These are phyloP conservation scores for Candida sphagnicola DNA, from an alignment of 805 yeast species.

Conservation along the genomic window DNA sequence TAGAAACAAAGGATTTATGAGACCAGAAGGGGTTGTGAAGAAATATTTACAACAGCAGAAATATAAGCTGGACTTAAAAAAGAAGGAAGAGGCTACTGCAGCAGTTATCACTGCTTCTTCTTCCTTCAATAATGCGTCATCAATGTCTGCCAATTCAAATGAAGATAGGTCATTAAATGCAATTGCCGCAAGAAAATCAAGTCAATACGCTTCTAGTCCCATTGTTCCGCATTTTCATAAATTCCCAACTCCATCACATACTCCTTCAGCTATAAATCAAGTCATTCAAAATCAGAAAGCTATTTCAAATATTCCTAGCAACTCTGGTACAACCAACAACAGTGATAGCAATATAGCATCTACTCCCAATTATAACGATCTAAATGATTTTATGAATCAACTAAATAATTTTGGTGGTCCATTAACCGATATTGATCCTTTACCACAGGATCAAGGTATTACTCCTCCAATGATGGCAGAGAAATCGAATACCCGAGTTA, in stretches of 20 bases:
- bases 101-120: constrained; percentile 4
- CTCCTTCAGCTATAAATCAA: constrained; percentile 35
- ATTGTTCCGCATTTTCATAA: constrained; percentile 18
- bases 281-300: constrained; percentile 24
- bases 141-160: not conserved
- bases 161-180: constrained; percentile 12
- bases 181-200: constrained; percentile 12
- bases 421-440: constrained; percentile 42
- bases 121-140: constrained; percentile 5
- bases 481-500: constrained; percentile 50
- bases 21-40: constrained; percentile 43
- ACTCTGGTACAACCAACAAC: constrained; percentile 4
- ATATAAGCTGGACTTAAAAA: constrained; percentile 33
- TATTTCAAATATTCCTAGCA: constrained; percentile 7
- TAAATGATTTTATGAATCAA: constrained; percentile 39
- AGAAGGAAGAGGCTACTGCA: constrained; percentile 20
- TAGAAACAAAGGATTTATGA: constrained; percentile 40
- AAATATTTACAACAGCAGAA: constrained; percentile 42
- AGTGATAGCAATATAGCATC: constrained; percentile 1
- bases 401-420: constrained; percentile 41
- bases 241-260: constrained; percentile 38
- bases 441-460: constrained; percentile 33
- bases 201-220: constrained; percentile 27
- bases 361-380: constrained; percentile 30
- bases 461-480: constrained; percentile 53